Conservation (phyloP, 768 basidiomycete species). For the Auriscalpium orientale region DNA sequence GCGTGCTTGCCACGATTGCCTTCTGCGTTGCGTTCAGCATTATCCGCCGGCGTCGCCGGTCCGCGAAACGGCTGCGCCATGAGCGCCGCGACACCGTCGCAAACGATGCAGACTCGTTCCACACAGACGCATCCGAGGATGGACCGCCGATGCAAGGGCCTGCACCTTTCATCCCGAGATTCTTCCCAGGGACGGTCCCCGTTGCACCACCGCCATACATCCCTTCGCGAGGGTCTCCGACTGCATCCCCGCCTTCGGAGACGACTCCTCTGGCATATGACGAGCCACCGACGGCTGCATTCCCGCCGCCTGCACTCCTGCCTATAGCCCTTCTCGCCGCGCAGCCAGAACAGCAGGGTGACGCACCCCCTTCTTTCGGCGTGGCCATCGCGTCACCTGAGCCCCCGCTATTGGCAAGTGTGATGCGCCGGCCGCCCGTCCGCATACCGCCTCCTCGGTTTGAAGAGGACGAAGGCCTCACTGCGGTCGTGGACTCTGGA, state of each 20-base stretch:
- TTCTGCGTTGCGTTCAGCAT: conserved; percentile 45
- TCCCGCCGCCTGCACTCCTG: background rate
- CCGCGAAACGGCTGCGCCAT: conserved; percentile 32
- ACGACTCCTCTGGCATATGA: conserved; percentile 17
- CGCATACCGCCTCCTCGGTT: background rate
- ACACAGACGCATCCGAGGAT: conserved; percentile 23
- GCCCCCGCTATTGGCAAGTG: conserved; percentile 18
- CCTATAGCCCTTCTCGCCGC: conserved; percentile 5
- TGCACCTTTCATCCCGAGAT: conserved; percentile 45
- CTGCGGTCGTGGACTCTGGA: too few relatives aligned
- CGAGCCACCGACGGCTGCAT: conserved; percentile 15
- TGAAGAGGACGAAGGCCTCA: background rate
- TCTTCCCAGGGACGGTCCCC: conserved; percentile 45
- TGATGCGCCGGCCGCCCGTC: background rate
- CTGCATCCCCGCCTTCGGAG: conserved; percentile 10
- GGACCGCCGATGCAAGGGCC: conserved; percentile 35
- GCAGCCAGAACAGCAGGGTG: conserved; percentile 14
- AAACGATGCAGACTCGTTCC: conserved; percentile 20
- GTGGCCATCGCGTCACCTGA: conserved; percentile 20
- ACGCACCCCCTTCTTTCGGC: conserved; percentile 19
- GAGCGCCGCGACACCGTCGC: conserved; percentile 13
- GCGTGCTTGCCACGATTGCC: conserved; percentile 40
- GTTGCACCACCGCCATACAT: conserved; percentile 34
- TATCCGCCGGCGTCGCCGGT: conserved; percentile 37
- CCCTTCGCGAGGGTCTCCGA: conserved; percentile 20